Evolutionary conservation across 305 asterid species (phyloP).

Genomic region (Solanum hybrid): DNA sequence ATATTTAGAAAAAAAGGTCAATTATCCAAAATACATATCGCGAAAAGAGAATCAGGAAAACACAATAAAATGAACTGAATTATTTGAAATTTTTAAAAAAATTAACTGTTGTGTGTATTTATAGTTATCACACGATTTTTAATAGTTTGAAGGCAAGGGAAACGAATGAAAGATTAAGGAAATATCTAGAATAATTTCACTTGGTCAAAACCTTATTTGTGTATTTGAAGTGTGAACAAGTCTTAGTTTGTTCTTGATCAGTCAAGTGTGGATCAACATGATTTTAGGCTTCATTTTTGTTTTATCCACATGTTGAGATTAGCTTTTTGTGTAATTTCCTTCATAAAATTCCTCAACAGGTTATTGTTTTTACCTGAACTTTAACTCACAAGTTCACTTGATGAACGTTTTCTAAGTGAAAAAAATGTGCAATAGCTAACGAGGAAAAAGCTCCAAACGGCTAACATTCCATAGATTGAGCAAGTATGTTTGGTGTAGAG

Average conservation of each 20-base stretch:
- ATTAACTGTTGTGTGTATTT: neutral
- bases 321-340: neutral
- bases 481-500: neutral
- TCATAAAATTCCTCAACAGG: neutral
- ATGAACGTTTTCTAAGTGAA: neutral
- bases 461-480: conserved; percentile 1
- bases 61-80: neutral
- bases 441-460: neutral
- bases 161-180: neutral
- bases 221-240: neutral
- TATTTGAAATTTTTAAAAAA: neutral
- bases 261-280: neutral
- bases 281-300: neutral
- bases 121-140: neutral
- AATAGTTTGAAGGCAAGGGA: neutral
- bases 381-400: neutral
- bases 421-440: neutral
- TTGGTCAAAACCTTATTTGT: neutral
- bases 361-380: neutral
- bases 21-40: neutral
- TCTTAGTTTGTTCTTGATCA: neutral
- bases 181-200: neutral
- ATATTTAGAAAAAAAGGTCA: neutral
- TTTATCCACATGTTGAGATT: neutral
- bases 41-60: neutral